Base-by-base conservation (phyloP, 106 monocot species). In the Gastrodia elata region DNA sequence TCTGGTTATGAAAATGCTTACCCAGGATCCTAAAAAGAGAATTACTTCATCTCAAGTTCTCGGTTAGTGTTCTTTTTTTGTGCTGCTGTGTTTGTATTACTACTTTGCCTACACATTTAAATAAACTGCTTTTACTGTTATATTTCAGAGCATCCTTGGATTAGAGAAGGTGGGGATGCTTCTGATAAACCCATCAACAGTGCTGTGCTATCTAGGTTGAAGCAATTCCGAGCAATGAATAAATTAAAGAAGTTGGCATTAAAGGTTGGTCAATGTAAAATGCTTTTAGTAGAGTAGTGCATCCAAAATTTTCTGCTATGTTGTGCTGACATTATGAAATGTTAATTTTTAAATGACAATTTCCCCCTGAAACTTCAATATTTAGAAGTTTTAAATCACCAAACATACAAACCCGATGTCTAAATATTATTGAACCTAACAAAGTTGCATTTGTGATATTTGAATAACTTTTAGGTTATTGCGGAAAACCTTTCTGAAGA, bases 21-120 rank as follows among this genome's bases (percentile, higher is more conserved):
- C 77, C 20, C 82, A 64, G 56, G 82, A 90, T 39, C 90, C 84
- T 0, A 80, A 82, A 57, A 80, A 75, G 77, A 74, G 90, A 55
- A 77, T 87, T 68, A 90, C 86, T 30, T 73, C 90, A 67, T 80
- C 86, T 42, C 80, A 90, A 84, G 86, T 84, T 70, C 82, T 90
- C 30, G 86, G 90, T 90, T 2, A 30, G 76, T 79, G 28, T 72
- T 34, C n/a, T 34, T 22, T 70, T 39, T 14, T 38, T 67, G 38
- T 46, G 8, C 24, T 30, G 15, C 43, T 44, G 43, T 36, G 39
- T 5, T 34, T 46, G 6, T 26, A 34, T 46, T 2, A 13, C 6
- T 7, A 40, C n/a, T 2, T 20, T 37, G 9, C 27, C 64, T 10
- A 8, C 64, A 64, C 9, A 32, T 7, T 64, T 30, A 64, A 64